phyloP scores from a whole-genome alignment of 129 eudicot species.

The Lactuca saligna region DNA sequence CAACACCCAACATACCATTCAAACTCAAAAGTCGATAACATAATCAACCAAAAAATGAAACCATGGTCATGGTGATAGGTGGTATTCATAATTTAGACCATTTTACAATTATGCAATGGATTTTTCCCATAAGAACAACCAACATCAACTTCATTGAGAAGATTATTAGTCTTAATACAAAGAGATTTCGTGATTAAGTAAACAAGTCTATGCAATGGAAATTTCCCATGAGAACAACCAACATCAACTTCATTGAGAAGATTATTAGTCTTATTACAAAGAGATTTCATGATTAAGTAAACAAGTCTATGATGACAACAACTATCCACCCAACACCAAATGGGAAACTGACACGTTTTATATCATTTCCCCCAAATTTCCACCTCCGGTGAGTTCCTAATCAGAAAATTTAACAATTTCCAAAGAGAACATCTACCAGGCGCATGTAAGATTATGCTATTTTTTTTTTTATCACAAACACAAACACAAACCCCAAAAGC shows the following conservation, averaged over 20 bases:
- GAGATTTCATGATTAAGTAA: conserved; percentile 23
- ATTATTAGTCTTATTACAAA: conserved; percentile 30
- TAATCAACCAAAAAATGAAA: neutral
- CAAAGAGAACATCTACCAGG: conserved; percentile 62
- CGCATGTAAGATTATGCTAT: conserved; percentile 45
- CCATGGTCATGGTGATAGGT: no score
- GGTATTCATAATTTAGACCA: neutral
- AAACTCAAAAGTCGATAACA: neutral
- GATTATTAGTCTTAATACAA: conserved; percentile 30
- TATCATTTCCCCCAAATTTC: conserved; percentile 36
- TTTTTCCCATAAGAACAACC: conserved; percentile 6
- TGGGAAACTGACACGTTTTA: conserved; percentile 14
- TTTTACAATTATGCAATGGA: neutral
- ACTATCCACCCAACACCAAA: conserved; percentile 23
- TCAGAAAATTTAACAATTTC: conserved; percentile 28
- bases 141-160: conserved; percentile 18
- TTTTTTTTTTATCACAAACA: conserved; percentile 5
- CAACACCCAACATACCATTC: neutral
- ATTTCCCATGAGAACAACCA: conserved; percentile 9
- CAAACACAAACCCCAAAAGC: conserved; percentile 19
- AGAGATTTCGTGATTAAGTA: conserved; percentile 19
- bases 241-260: conserved; percentile 17
- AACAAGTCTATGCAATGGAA: conserved; percentile 21
- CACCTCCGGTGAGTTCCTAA: conserved; percentile 79
- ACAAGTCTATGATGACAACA: conserved; percentile 20